Conservation (phyloP, 1,284 basidiomycete species). For the Rhodofomes roseus region DNA sequence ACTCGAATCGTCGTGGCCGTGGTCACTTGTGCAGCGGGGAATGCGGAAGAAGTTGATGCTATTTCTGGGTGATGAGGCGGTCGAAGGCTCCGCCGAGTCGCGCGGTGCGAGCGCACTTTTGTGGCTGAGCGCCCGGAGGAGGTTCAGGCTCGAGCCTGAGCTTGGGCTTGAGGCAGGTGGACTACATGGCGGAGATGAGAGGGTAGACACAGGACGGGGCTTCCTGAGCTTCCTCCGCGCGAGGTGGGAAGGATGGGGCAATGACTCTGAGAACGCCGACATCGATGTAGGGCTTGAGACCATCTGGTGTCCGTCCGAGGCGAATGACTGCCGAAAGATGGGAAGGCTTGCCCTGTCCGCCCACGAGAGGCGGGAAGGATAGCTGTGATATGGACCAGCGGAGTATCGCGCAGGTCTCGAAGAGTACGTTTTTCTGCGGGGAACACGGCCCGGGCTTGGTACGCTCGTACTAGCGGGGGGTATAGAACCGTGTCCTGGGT, state of each 20-base stretch:
- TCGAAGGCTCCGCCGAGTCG: not conserved
- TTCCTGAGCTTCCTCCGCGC: conserved; percentile 9
- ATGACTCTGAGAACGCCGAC: not conserved
- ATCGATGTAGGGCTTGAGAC: not conserved
- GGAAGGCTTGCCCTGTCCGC: conserved; percentile 8
- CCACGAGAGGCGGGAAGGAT: conserved; percentile 8
- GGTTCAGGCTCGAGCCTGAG: conserved; percentile 1
- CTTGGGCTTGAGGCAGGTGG: not conserved
- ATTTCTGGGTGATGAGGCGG: conserved; percentile 4
- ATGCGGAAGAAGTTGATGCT: conserved; percentile 14
- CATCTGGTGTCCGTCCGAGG: not conserved
- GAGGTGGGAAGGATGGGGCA: not conserved
- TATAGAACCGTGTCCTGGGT: conserved; percentile 15
- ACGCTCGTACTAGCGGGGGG: conserved; percentile 9
- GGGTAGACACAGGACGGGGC: not conserved
- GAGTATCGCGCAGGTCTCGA: not conserved
- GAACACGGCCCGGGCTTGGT: conserved; percentile 12
- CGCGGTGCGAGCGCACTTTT: not conserved
- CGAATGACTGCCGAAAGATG: conserved; percentile 5
- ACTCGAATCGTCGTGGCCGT: conserved; percentile 1
- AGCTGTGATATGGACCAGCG: not conserved
- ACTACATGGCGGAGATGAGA: not conserved
- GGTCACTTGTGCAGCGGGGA: conserved; percentile 18
- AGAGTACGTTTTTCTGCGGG: conserved; percentile 1
- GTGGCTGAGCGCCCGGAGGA: conserved; percentile 7